These are phyloP conservation scores for Umbelopsis sp. DNA, from an alignment of 371 early-diverging fungal genomes.

Conservation along the genomic window DNA sequence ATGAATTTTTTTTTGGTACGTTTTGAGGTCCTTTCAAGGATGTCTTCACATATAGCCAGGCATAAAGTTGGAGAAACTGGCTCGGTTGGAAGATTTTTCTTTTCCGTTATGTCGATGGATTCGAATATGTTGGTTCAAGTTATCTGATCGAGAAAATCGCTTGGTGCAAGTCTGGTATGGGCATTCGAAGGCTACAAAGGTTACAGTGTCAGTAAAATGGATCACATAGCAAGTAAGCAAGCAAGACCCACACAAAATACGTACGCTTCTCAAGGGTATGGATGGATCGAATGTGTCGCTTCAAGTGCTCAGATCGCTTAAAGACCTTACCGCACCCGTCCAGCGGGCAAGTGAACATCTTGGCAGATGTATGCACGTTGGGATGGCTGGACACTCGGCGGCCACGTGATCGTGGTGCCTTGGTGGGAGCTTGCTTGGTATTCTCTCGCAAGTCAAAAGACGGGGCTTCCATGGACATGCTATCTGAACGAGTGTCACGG, in stretches of 20 bases:
- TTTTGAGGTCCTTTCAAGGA: too few relatives aligned
- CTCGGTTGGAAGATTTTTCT: constrained; percentile 13
- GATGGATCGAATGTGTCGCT: constrained; percentile 67
- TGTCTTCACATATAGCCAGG: constrained; percentile 4
- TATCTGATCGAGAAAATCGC: constrained; percentile 84
- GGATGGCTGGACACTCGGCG: constrained; percentile 59
- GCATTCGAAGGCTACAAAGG: constrained; percentile 59
- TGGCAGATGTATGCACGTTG: constrained; percentile 18
- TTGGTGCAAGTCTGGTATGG: constrained; percentile 77
- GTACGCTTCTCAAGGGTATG: constrained; percentile 67
- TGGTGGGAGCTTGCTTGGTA: constrained; percentile 10
- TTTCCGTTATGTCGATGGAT: constrained; percentile 56
- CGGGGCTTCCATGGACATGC: constrained; percentile 2
- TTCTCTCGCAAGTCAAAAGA: constrained; percentile 1
- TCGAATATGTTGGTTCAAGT: constrained; percentile 75
- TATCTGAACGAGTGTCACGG: constrained; percentile 6
- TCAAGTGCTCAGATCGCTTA: constrained; percentile 69
- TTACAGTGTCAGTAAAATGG: too few relatives aligned
- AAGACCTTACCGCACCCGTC: constrained; percentile 66
- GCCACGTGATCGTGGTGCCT: constrained; percentile 55
- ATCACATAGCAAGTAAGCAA: too few relatives aligned
- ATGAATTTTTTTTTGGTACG: not conserved
- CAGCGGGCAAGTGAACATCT: constrained; percentile 53
- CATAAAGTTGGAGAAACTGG: constrained; percentile 15
- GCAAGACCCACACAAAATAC: too few relatives aligned